A percentile compares a stretch with the other conserved stretches of the same genome.
phyloP scores from a whole-genome alignment of 1,139 yeast species.

The Debaryomyces sp. region DNA sequence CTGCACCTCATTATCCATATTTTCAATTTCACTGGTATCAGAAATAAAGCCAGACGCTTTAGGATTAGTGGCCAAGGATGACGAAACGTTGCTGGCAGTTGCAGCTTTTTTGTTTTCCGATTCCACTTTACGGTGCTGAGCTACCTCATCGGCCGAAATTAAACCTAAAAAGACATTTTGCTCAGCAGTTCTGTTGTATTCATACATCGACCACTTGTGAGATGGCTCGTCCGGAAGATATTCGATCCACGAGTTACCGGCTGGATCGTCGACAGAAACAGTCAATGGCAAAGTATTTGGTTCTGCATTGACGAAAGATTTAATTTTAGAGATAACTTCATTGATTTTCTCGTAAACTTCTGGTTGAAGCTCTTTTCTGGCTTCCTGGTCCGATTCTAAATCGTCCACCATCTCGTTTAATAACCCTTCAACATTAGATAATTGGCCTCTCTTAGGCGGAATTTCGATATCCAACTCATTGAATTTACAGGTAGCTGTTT shows the following conservation, averaged over 20 bases:
- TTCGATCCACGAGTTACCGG: conserved; percentile 98
- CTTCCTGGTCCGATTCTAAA: conserved; percentile 76
- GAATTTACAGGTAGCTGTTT: conserved; percentile 80
- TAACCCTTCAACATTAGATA: conserved; percentile 90
- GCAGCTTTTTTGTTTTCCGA: conserved; percentile 42
- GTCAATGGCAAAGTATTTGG: conserved; percentile 76
- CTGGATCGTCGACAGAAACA: conserved; percentile 84
- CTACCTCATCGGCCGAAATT: conserved; percentile 76
- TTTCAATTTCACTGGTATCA: conserved; percentile 80
- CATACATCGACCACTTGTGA: conserved; percentile 88
- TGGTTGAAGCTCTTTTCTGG: conserved; percentile 72
- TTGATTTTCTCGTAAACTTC: conserved; percentile 76
- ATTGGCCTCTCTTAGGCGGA: conserved; percentile 92
- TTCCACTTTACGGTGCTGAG: conserved; percentile 50
- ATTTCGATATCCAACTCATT: conserved; percentile 89
- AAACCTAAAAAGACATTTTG: conserved; percentile 90
- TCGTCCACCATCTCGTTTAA: conserved; percentile 84
- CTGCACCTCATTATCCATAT: conserved; percentile 85
- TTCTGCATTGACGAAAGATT: conserved; percentile 61
- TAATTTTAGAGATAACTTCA: conserved; percentile 63
- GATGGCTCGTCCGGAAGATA: conserved; percentile 84
- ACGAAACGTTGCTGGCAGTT: conserved; percentile 33
- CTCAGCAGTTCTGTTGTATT: conserved; percentile 83
- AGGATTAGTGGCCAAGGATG: conserved; percentile 40
- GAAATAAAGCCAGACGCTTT: conserved; percentile 60